Conservation (phyloP, 2,329 filamentous ascomycete species). For the Gaeumannomyces sp. region DNA sequence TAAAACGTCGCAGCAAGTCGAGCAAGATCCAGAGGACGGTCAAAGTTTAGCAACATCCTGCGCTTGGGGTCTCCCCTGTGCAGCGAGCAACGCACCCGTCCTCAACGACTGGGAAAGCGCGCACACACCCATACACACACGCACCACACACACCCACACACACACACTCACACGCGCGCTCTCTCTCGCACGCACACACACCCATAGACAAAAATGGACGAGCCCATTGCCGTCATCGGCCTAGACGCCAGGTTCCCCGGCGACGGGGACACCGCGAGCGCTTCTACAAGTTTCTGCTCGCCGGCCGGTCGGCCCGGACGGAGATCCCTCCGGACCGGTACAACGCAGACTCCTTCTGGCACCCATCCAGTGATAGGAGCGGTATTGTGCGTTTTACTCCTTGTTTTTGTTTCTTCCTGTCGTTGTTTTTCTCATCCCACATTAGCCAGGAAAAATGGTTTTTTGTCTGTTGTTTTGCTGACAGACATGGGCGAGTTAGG, state of each 20-base stretch:
- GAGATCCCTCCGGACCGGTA: conserved; percentile 23
- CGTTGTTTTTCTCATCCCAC: neutral
- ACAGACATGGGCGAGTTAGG: conserved; percentile 1
- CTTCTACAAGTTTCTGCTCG: conserved; percentile 24
- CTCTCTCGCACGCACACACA: neutral
- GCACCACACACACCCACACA: neutral
- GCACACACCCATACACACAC: neutral
- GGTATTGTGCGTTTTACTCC: conserved; percentile 17
- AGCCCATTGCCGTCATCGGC: conserved; percentile 22
- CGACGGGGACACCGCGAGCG: conserved; percentile 21
- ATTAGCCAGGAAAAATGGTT: too few relatives aligned
- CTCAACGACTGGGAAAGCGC: neutral
- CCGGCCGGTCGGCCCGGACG: conserved; percentile 21
- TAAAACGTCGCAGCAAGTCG: neutral
- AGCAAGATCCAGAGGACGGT: neutral
- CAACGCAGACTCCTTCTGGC: conserved; percentile 25
- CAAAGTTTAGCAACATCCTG: neutral
- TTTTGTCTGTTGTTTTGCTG: neutral
- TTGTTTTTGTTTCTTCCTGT: neutral
- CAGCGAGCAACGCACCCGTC: neutral
- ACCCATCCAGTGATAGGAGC: conserved; percentile 21
- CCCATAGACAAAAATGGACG: conserved; percentile 9
- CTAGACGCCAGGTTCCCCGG: conserved; percentile 22
- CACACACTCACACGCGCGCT: too few relatives aligned
- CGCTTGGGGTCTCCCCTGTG: neutral